These are phyloP conservation scores for Phytophthora idaei DNA, from an alignment of 352 stramenopile species.

Conservation along the genomic window DNA sequence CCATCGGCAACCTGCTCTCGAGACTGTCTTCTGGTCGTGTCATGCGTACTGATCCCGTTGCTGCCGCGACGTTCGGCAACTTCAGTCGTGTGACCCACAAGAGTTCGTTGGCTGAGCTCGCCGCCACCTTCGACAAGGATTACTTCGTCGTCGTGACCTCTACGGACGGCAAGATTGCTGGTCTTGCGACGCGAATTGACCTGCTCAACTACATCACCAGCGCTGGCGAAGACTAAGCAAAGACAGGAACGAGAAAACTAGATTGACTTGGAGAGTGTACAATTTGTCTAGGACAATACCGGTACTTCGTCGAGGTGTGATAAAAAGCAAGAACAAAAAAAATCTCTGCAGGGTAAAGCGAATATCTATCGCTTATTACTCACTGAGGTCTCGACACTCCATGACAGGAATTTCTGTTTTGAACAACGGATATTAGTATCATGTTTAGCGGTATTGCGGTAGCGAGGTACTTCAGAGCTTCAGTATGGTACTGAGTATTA, in stretches of 20 bases:
- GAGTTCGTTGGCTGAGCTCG: conserved; percentile 90
- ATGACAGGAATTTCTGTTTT: conserved; percentile 10
- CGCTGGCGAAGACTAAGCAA: conserved; percentile 25
- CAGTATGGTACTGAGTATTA: too few species aligned
- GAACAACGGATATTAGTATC: conserved; percentile 14
- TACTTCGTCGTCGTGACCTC: conserved; percentile 93
- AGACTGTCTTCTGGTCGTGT: conserved; percentile 90
- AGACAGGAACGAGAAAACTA: neutral
- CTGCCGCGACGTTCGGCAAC: conserved; percentile 92
- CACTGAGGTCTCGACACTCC: conserved; percentile 5
- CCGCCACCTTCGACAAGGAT: conserved; percentile 95
- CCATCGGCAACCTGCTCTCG: conserved; percentile 94
- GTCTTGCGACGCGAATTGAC: conserved; percentile 96
- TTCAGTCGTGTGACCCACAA: conserved; percentile 92
- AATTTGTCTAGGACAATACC: conserved; percentile 2
- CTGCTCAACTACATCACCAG: conserved; percentile 95
- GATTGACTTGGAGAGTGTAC: conserved; percentile 5
- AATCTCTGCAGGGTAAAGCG: neutral
- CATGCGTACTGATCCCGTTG: conserved; percentile 79
- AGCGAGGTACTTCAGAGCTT: neutral
- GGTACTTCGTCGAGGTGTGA: too few species aligned
- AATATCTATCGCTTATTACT: neutral
- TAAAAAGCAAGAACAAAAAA: too few species aligned
- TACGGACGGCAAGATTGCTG: conserved; percentile 81
- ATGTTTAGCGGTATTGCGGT: neutral